phyloP scores from a whole-genome alignment of 83 land plant genomes.

The Thuja plicata region DNA sequence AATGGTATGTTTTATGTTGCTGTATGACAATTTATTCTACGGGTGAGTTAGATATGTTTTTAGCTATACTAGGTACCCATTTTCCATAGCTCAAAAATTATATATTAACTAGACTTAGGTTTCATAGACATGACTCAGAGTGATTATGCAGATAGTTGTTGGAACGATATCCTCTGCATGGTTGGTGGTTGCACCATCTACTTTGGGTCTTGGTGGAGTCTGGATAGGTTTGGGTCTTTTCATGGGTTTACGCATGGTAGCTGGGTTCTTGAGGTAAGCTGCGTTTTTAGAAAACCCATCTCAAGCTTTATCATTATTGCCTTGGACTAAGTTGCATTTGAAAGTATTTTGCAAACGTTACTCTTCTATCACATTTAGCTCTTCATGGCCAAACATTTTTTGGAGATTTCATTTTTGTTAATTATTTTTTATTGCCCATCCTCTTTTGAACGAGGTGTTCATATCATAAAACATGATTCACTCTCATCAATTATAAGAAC shows the following conservation, averaged over 20 bases:
- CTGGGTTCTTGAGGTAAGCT: conserved; percentile 78
- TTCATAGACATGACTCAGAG: neutral
- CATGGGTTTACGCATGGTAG: conserved; percentile 76
- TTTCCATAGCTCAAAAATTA: neutral
- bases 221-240: conserved; percentile 85
- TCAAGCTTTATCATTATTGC: neutral
- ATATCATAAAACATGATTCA: neutral
- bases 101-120: neutral
- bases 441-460: neutral
- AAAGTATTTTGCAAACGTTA: neutral
- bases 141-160: conserved; percentile 45
- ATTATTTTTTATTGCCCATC: neutral
- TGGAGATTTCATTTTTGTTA: neutral
- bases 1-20: conserved; percentile 55
- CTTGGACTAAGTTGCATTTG: neutral
- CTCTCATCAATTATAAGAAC: neutral
- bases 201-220: conserved; percentile 76
- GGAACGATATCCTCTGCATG: conserved; percentile 54
- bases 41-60: neutral
- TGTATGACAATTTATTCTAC: conserved; percentile 1
- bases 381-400: neutral
- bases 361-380: neutral
- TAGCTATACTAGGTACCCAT: neutral
- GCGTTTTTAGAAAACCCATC: neutral
- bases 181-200: conserved; percentile 52